Conservation (phyloP, 306 rosid species). For the Datisca glomerata region DNA sequence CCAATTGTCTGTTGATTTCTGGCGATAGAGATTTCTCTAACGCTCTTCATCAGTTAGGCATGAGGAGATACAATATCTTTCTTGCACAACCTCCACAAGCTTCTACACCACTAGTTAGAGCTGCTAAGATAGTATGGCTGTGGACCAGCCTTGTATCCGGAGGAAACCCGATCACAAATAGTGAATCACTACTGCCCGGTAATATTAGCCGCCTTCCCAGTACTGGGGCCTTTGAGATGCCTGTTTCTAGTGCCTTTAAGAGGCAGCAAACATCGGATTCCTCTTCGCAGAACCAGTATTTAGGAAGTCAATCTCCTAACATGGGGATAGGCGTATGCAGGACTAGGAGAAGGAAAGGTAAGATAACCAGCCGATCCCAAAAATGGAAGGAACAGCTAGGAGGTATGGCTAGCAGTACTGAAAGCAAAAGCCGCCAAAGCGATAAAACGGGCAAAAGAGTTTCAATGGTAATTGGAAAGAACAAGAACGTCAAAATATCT, state of each 20-base stretch:
- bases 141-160: conserved; percentile 58
- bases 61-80: conserved; percentile 64
- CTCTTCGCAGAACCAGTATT: conserved; percentile 19
- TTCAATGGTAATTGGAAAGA: too few relatives aligned
- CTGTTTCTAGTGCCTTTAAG: conserved; percentile 15
- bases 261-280: conserved; percentile 21
- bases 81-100: conserved; percentile 49
- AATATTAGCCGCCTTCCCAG: conserved; percentile 19
- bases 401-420: too few relatives aligned
- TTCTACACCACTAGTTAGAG: conserved; percentile 40
- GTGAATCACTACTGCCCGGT: conserved; percentile 43
- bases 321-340: too few relatives aligned
- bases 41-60: conserved; percentile 56
- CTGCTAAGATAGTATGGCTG: conserved; percentile 56
- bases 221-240: conserved; percentile 21
- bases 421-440: too few relatives aligned
- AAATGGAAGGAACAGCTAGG: too few relatives aligned
- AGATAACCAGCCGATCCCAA: too few relatives aligned
- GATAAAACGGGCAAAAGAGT: too few relatives aligned
- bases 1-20: conserved; percentile 55
- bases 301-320: conserved; percentile 35
- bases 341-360: conserved; percentile 32
- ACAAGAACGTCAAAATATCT: too few relatives aligned
- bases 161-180: conserved; percentile 29
- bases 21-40: conserved; percentile 63